Conservation (phyloP, 495 filamentous ascomycete species). For the Penicillium subrubescens region DNA sequence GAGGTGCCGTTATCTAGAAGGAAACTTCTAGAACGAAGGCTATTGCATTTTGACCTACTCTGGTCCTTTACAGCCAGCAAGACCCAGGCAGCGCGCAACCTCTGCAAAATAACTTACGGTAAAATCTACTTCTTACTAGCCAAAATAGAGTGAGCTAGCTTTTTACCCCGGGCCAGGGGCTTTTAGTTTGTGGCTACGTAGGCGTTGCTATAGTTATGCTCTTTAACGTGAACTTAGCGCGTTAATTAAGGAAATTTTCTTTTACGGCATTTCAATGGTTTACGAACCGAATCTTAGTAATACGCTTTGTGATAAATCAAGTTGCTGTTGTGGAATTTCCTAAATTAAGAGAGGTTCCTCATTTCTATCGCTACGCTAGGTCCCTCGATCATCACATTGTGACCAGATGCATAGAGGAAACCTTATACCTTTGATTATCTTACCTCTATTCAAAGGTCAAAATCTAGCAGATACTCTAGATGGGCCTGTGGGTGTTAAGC, state of each 20-base stretch:
- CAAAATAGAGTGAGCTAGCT: not conserved
- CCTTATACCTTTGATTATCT: conserved; percentile 1
- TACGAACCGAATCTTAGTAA: too few species aligned
- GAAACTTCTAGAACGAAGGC: conserved; percentile 2
- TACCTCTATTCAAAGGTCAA: not conserved
- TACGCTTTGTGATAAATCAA: not conserved
- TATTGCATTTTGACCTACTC: not conserved
- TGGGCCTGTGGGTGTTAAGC: too few species aligned
- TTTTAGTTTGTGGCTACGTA: not conserved
- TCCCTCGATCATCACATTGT: conserved; percentile 1
- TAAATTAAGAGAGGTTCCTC: not conserved
- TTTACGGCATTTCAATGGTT: not conserved
- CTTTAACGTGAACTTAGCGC: not conserved
- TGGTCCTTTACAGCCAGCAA: not conserved
- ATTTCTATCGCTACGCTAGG: not conserved
- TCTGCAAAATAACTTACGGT: not conserved
- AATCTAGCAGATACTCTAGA: not conserved
- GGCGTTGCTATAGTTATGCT: not conserved
- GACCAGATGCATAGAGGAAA: not conserved
- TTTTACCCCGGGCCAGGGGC: not conserved
- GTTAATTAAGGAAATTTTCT: not conserved
- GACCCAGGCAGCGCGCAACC: not conserved
- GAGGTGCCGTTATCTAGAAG: not conserved
- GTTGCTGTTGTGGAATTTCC: conserved; percentile 1
- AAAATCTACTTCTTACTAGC: not conserved